These are phyloP conservation scores for Tillandsia fasciculata DNA, from an alignment of 176 grass and related monocot genomes.

Conservation along the genomic window DNA sequence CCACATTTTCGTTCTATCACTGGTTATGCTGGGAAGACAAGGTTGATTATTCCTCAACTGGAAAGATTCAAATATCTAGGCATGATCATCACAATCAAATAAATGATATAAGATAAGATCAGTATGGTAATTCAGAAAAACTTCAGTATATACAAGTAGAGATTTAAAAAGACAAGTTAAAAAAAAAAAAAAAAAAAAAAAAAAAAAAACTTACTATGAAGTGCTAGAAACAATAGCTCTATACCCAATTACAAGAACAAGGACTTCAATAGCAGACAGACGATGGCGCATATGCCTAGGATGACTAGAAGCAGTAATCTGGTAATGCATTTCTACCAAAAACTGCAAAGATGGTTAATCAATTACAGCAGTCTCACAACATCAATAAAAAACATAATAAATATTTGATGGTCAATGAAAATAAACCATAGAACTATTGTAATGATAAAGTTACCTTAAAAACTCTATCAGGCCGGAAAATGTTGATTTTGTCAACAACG, in stretches of 20 bases:
- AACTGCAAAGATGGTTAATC: slow-evolving; percentile 37
- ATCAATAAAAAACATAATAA: not conserved
- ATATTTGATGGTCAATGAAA: not conserved
- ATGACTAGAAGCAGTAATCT: slow-evolving; percentile 72
- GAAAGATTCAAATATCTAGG: too few relatives aligned
- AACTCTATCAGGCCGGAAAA: slow-evolving; percentile 88
- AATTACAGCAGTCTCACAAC: not conserved
- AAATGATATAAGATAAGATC: not conserved
- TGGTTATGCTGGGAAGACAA: too few relatives aligned
- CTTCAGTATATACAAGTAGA: not conserved
- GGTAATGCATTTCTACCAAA: slow-evolving; percentile 77
- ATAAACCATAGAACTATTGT: not conserved
- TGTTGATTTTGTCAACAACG: slow-evolving; percentile 77
- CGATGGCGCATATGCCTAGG: slow-evolving; percentile 60
- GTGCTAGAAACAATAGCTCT: slow-evolving; percentile 73
- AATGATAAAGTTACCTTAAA: slow-evolving; percentile 52
- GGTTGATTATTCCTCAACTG: too few relatives aligned
- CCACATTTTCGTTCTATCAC: too few relatives aligned
- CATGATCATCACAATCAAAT: too few relatives aligned
- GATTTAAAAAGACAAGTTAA: not conserved
- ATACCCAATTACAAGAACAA: slow-evolving; percentile 69
- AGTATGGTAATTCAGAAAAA: not conserved
- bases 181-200: slow-evolving; percentile 4
- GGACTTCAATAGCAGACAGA: slow-evolving; percentile 68
- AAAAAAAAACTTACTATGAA: slow-evolving; percentile 64